Evolutionary conservation across 345 rosid species (phyloP), one percentile per base, ranked within the genome.

Genomic region (Brassica incana): DNA sequence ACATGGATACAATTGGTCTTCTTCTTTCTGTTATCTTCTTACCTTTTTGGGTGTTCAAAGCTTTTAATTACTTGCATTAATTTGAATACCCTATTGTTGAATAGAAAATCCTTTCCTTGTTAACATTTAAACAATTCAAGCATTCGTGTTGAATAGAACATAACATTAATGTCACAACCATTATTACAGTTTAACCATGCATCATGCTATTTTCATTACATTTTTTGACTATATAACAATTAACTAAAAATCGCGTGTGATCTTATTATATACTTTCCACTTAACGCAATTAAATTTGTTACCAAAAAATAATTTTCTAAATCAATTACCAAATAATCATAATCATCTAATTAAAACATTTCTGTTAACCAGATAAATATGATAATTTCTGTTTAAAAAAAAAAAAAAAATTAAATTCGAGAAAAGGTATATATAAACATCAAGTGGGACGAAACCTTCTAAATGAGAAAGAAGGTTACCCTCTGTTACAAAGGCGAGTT

Each of bases 31-130:
- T 60, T 61, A 14, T 61, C 11, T 30, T 18, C 20, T 77, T 77
- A 61, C 80, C 69, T 20, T 29, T 30, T 61, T 61, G n/a, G 69
- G 62, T 11, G 25, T 77, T 77, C 74, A 43, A 60, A 69, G 62
- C 74, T 77, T 77, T 77, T 48, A 48, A 60, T 69, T 69, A 43
- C 80, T 1, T 77, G 74, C 80, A 77, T 77, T 77, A 5, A 10
- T 61, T 29, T 77, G 29, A 69, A 33, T 14, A 61, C 48, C 2
- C 4, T 65, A 4, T 30, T 69, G 4, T 32, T 77, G 8, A 30
- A 43, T 59, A 36, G 12, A 40, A 60, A 27, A 20, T 14, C 65
- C 10, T 30, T 69, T 15, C 63, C 18, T 30, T 70, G 45, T 70
- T 70, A 2, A 16, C 20, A 63, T 25, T 23, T 4, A 75, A n/a